Base-by-base conservation (phyloP, 2,329 filamentous ascomycete species). In the Exophiala alcalophila region DNA sequence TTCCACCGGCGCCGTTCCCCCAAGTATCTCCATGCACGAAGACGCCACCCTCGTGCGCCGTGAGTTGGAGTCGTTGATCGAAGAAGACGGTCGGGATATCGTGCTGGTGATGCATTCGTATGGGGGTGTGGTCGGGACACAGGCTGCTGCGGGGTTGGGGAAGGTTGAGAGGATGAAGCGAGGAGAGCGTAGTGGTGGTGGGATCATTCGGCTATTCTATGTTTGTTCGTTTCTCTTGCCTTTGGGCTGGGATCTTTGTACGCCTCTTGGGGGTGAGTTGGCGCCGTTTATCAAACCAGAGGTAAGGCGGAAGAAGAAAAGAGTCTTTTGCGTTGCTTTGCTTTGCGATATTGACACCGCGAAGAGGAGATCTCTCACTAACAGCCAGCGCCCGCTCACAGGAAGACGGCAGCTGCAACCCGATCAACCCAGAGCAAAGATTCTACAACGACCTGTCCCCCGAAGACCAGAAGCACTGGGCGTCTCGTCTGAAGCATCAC, bases 401-500 rank as follows among this genome's bases (percentile, higher is more conserved):
- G 40, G 33, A 39, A 21, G 31, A 49, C 21, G 41, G 45, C 3
- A 42, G 33, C 26, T 46, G 40, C 33, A 46, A 46, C 12, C 37
- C 41, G 10, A 23, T 36, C 11, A 32, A 19, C 6, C 40, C 47
- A 4, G 39, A 32, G 14, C 30, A 58, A 7, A 51, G 58, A 26
- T 64, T 67, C 42, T 67, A 65, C 40, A 61, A 64, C 32, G 64
- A 67, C 34, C 42, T 66, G 20, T 42, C 53, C 1, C 44, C 59
- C 6, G 34, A 58, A 1, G 39, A 55, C 16, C 49, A 53, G 32
- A 18, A 32, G 14, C 20, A 32, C 25, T 47, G 49, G 38, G 32
- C 29, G 15, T 32, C 45, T 10, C 27, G 36, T 10, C 20, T 46
- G 34, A 46, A 46, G 15, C 41, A 31, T 10, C 43, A 42, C 21